phyloP scores from a whole-genome alignment of 257 asterid genomes.

The Coffea eugenioides region DNA sequence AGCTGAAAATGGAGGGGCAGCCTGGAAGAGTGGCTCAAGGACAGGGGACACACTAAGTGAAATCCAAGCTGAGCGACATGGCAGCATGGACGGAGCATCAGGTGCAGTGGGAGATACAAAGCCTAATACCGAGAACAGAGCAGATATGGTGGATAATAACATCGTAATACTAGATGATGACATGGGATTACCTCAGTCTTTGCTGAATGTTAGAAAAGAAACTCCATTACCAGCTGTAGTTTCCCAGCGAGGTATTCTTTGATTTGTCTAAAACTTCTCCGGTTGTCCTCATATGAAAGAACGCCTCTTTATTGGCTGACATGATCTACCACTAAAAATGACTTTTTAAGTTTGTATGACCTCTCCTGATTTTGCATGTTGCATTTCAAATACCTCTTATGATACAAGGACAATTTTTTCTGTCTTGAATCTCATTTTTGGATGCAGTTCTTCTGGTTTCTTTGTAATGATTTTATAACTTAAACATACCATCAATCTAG shows the following conservation, averaged over 20 bases:
- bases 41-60: slow-evolving; percentile 35
- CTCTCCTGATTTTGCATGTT: background rate
- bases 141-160: slow-evolving; percentile 43
- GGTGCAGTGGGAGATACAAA: slow-evolving; percentile 27
- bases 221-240: slow-evolving; percentile 28
- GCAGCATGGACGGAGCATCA: slow-evolving; percentile 30
- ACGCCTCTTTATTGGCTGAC: background rate
- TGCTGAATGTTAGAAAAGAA: slow-evolving; percentile 40
- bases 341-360: background rate
- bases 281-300: background rate
- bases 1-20: slow-evolving; percentile 19
- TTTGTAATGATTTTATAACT: background rate
- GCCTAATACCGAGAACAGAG: slow-evolving; percentile 19
- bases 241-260: slow-evolving; percentile 46
- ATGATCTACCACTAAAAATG: background rate
- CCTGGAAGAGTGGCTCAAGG: slow-evolving; percentile 23
- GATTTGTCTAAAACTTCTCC: background rate
- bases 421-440: background rate
- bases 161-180: slow-evolving; percentile 40
- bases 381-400: background rate
- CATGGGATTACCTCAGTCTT: slow-evolving; percentile 26
- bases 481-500: background rate
- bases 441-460: background rate
- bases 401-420: background rate
- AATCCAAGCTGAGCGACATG: slow-evolving; percentile 26